phyloP scores from a whole-genome alignment of 305 asterid genomes.

The Salvia sclarea region DNA sequence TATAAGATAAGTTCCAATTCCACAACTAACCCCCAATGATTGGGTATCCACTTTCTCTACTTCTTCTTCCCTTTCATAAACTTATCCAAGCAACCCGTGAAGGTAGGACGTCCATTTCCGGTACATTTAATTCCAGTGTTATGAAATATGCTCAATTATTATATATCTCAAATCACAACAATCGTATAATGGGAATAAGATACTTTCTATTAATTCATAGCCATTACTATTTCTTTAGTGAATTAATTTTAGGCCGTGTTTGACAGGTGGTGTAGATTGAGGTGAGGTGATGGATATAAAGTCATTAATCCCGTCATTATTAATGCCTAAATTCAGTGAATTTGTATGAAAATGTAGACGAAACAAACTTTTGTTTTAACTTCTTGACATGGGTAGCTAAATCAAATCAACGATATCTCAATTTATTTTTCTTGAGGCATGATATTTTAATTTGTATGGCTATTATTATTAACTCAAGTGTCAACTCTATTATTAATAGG shows the following conservation, averaged over 20 bases:
- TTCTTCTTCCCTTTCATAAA: neutral
- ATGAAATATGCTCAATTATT: conserved; percentile 23
- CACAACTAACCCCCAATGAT: conserved; percentile 26
- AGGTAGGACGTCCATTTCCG: conserved; percentile 33
- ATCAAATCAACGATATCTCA: neutral
- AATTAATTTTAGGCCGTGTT: conserved; percentile 21
- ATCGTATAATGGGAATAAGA: neutral
- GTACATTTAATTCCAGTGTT: neutral
- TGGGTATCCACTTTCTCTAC: neutral
- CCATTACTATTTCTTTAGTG: conserved; percentile 7
- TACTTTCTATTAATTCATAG: conserved; percentile 5
- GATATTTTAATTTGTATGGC: neutral
- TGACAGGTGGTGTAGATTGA: conserved; percentile 15
- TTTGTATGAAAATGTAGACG: neutral
- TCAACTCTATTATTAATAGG: too few relatives aligned
- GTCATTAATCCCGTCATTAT: neutral
- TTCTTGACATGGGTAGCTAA: neutral
- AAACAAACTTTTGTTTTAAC: neutral
- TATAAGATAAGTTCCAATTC: neutral
- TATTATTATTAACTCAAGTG: too few relatives aligned
- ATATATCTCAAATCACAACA: conserved; percentile 16
- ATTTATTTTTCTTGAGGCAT: too few relatives aligned
- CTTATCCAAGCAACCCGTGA: conserved; percentile 9
- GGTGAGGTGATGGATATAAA: conserved; percentile 12
- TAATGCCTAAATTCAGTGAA: conserved; percentile 3